A percentile compares a stretch with the other conserved stretches of the same genome.
phyloP scores from a whole-genome alignment of 768 basidiomycete genomes.

The Termitomyces sp. region DNA sequence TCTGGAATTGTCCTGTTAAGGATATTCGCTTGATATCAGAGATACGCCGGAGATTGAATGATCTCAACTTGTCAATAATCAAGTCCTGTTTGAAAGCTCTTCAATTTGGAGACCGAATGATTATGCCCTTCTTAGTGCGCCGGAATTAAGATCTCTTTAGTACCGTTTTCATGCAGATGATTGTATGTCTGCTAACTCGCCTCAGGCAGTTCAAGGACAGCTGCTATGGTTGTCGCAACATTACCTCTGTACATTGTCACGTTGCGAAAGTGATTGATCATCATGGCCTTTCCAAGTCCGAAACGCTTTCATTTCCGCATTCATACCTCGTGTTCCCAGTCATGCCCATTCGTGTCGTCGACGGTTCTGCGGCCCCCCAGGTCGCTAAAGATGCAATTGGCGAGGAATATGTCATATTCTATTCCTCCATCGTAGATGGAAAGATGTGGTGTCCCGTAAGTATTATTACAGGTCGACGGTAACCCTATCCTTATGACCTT shows the following conservation, averaged over 20 bases:
- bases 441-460: slow-evolving; percentile 68
- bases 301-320: too few species aligned
- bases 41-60: background rate
- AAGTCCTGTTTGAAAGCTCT: too few species aligned
- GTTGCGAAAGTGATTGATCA: too few species aligned
- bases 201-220: too few species aligned
- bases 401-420: slow-evolving; percentile 62
- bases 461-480: slow-evolving; percentile 4
- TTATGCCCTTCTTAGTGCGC: too few species aligned
- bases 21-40: background rate
- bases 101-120: too few species aligned
- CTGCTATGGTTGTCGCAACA: too few species aligned
- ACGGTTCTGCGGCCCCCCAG: slow-evolving; percentile 27
- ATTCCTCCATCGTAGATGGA: slow-evolving; percentile 59
- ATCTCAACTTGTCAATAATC: background rate
- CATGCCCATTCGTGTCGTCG: slow-evolving; percentile 50
- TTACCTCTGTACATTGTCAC: too few species aligned
- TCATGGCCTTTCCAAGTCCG: too few species aligned
- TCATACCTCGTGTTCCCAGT: background rate
- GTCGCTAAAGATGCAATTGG: slow-evolving; percentile 31
- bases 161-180: too few species aligned
- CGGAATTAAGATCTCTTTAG: too few species aligned
- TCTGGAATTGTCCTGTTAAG: background rate
- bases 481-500: background rate
- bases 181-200: too few species aligned